Conservation (phyloP, 148 eudicot genomes). For the Diospyros kaki region DNA sequence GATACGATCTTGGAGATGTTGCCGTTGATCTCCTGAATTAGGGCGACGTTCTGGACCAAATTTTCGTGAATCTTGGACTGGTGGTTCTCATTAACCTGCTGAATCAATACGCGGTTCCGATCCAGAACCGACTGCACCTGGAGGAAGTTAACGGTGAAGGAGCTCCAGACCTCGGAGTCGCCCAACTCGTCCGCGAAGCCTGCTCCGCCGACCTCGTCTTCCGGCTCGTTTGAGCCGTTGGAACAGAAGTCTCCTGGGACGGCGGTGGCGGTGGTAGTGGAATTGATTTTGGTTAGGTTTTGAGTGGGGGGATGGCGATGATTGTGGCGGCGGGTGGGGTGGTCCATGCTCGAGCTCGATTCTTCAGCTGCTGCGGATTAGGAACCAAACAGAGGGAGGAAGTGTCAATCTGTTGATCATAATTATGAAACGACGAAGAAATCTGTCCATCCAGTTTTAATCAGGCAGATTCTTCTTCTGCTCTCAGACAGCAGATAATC, state of each 20-base stretch:
- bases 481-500: too few relatives aligned
- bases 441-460: too few relatives aligned
- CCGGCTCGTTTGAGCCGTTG: not conserved
- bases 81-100: constrained; percentile 75
- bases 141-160: constrained; percentile 38
- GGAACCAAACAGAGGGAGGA: too few relatives aligned
- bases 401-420: too few relatives aligned
- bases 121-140: constrained; percentile 59
- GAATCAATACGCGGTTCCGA: constrained; percentile 52
- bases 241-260: not conserved
- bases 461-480: too few relatives aligned
- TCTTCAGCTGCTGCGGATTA: too few relatives aligned
- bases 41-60: constrained; percentile 49
- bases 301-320: not conserved
- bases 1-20: constrained; percentile 40
- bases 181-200: not conserved
- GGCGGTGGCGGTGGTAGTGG: not conserved
- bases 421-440: too few relatives aligned
- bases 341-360: too few relatives aligned
- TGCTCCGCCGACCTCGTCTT: not conserved
- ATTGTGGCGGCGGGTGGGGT: not conserved
- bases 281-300: not conserved
- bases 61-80: constrained; percentile 51
- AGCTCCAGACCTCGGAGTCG: constrained; percentile 47
- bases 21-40: constrained; percentile 57